Evolutionary conservation across 495 filamentous ascomycete species (phyloP).

Genomic region (Endocarpon pusillum): DNA sequence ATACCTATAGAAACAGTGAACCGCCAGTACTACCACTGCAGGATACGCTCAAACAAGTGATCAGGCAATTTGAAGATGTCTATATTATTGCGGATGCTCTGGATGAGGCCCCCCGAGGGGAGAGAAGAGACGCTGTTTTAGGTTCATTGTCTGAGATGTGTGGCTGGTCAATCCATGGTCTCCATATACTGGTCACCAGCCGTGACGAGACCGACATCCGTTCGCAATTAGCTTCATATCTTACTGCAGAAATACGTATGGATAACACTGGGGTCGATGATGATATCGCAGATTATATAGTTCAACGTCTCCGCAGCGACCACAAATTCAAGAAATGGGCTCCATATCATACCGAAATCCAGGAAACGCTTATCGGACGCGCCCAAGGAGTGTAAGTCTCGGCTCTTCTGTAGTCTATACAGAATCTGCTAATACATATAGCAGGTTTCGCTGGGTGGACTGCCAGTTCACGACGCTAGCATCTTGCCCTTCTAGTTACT

Average conservation of each 20-base stretch:
- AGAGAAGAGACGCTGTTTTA: too few species aligned
- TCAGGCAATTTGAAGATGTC: conserved; percentile 7
- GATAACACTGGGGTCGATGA: conserved; percentile 12
- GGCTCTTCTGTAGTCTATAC: conserved; percentile 3
- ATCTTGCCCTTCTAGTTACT: background rate
- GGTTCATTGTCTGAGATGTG: too few species aligned
- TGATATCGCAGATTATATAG: conserved; percentile 18
- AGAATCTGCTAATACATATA: background rate
- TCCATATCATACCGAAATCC: conserved; percentile 13
- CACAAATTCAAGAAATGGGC: conserved; percentile 15
- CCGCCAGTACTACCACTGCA: conserved; percentile 8
- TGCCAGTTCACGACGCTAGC: conserved; percentile 19
- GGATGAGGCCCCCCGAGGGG: conserved; percentile 10
- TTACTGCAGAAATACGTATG: conserved; percentile 10
- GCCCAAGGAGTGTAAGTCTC: conserved; percentile 22
- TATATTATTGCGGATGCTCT: conserved; percentile 17
- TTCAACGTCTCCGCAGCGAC: conserved; percentile 13
- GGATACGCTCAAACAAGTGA: conserved; percentile 5
- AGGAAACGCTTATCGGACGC: conserved; percentile 9
- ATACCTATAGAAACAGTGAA: conserved; percentile 2
- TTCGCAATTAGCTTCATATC: too few species aligned
- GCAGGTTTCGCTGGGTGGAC: conserved; percentile 25
- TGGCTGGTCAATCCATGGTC: conserved; percentile 13
- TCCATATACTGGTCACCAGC: conserved; percentile 24
- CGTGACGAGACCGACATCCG: conserved; percentile 15